phyloP scores from a whole-genome alignment of 345 rosid genomes.

The Eucalyptus melliodora region DNA sequence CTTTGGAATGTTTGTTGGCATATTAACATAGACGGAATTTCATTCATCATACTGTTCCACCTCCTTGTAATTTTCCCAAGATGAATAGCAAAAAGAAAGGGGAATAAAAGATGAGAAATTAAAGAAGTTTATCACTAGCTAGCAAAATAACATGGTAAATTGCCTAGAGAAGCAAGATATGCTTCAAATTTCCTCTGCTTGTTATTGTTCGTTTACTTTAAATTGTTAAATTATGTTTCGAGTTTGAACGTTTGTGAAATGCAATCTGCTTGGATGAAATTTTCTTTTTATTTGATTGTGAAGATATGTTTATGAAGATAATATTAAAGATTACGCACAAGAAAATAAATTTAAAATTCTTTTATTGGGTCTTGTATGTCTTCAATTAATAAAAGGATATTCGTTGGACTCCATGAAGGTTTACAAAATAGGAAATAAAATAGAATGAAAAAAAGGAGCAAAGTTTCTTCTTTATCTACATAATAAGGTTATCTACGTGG shows the following conservation, averaged over 20 bases:
- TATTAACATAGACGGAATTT: not conserved
- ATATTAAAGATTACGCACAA: too few species aligned
- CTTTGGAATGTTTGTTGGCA: not conserved
- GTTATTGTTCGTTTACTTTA: not conserved
- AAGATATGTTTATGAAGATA: too few species aligned
- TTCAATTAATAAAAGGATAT: accelerated
- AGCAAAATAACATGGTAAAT: not conserved
- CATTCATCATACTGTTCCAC: not conserved
- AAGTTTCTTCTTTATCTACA: too few species aligned
- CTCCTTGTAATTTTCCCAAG: not conserved
- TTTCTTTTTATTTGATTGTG: too few species aligned
- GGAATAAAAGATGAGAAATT: not conserved
- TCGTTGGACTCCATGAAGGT: too few species aligned
- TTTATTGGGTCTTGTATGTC: too few species aligned
- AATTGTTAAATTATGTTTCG: too few species aligned
- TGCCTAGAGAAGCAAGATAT: not conserved
- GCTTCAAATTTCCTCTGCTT: not conserved
- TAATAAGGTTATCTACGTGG: too few species aligned
- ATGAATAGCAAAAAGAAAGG: not conserved
- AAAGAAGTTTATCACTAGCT: not conserved
- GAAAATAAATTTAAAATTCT: too few species aligned
- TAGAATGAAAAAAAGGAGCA: too few species aligned
- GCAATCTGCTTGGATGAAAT: too few species aligned
- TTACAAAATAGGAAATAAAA: too few species aligned
- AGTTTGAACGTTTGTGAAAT: accelerated